phyloP scores from a whole-genome alignment of 2,329 filamentous ascomycete species.

The Epichloe coenophiala region DNA sequence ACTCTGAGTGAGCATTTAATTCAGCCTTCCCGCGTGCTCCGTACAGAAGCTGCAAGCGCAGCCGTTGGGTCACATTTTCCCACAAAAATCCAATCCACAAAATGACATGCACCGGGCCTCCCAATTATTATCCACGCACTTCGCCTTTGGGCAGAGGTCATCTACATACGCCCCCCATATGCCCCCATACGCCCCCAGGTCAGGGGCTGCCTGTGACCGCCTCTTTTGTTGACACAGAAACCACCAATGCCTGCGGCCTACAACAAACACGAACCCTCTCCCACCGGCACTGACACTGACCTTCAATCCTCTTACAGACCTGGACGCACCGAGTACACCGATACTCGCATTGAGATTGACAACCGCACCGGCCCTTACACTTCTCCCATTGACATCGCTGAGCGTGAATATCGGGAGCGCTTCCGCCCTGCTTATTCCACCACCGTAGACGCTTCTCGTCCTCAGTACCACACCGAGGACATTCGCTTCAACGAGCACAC shows the following conservation, averaged over 20 bases:
- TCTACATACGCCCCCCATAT: background rate
- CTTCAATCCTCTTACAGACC: conserved; percentile 13
- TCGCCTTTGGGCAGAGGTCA: conserved; percentile 6
- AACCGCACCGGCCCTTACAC: conserved; percentile 32
- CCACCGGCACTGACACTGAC: conserved; percentile 7
- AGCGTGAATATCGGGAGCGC: conserved; percentile 52
- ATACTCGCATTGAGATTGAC: conserved; percentile 55
- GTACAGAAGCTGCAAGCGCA: background rate
- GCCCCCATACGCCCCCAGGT: conserved; percentile 5
- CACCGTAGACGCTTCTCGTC: conserved; percentile 21
- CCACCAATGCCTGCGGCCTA: conserved; percentile 2
- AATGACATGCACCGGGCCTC: background rate
- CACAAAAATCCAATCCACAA: background rate
- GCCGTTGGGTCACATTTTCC: background rate
- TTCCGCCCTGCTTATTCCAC: conserved; percentile 36
- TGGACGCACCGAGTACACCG: conserved; percentile 36
- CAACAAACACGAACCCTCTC: conserved; percentile 13
- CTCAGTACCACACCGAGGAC: conserved; percentile 19
- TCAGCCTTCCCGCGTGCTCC: too few relatives aligned
- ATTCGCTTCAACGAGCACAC: conserved; percentile 22
- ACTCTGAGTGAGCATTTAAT: too few relatives aligned
- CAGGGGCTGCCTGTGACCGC: conserved; percentile 10
- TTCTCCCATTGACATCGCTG: conserved; percentile 47
- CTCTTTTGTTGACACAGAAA: conserved; percentile 14
- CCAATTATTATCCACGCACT: background rate